Percentiles rank a stretch among this genome's conserved stretches.
Evolutionary conservation across 441 rosid species (phyloP).

Genomic region (Metrosideros polymorpha): DNA sequence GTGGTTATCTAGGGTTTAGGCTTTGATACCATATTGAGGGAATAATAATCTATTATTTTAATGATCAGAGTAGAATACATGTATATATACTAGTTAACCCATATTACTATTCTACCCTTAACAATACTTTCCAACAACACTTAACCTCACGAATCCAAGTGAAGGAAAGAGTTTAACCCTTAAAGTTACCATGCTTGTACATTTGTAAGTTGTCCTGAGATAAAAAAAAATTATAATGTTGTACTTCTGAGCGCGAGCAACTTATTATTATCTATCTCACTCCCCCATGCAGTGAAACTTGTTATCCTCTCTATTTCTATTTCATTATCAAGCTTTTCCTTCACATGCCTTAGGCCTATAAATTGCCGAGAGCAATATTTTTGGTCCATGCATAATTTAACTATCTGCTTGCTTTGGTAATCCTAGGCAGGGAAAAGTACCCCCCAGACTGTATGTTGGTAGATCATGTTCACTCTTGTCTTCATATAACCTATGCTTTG

Average conservation of each 20-base stretch:
- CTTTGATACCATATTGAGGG: too few relatives aligned
- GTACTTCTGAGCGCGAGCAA: not conserved
- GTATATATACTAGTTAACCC: too few relatives aligned
- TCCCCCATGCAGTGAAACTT: fast-evolving
- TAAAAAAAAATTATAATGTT: not conserved
- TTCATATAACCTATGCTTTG: not conserved
- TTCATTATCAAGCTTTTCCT: not conserved
- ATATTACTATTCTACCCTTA: too few relatives aligned
- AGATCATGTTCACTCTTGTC: not conserved
- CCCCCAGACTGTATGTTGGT: not conserved
- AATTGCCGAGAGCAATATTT: not conserved
- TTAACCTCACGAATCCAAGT: too few relatives aligned
- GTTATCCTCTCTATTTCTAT: not conserved
- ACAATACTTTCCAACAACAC: too few relatives aligned
- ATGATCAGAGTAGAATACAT: too few relatives aligned
- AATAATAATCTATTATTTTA: too few relatives aligned
- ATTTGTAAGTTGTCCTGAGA: not conserved
- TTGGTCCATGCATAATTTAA: not conserved
- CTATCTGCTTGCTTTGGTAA: not conserved
- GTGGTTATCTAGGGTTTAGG: too few relatives aligned
- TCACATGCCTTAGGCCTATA: fast-evolving
- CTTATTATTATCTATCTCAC: not conserved
- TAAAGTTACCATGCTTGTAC: too few relatives aligned
- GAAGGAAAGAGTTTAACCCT: too few relatives aligned
- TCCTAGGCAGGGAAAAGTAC: not conserved